Evolutionary conservation across 2,329 filamentous ascomycete species (phyloP).

Genomic region (Cladosporium colombiae): DNA sequence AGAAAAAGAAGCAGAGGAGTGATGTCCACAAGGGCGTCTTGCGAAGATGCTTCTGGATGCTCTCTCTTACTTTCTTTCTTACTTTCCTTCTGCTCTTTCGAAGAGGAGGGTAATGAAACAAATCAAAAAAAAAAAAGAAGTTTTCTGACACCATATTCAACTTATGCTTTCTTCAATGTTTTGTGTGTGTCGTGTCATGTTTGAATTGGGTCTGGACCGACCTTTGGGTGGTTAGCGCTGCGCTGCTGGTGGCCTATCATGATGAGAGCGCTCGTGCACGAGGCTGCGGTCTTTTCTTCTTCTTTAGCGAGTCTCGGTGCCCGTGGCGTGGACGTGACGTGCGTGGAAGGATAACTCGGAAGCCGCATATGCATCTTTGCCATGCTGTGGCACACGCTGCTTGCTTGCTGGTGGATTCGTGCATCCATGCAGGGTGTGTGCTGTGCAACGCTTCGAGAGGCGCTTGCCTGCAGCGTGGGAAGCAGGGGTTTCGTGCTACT

Average conservation of each 20-base stretch:
- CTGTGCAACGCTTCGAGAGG: constrained; percentile 17
- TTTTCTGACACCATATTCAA: not conserved
- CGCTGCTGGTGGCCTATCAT: not conserved
- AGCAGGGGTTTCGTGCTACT: constrained; percentile 3
- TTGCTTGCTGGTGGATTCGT: not conserved
- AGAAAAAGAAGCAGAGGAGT: not conserved
- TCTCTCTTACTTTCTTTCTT: not conserved
- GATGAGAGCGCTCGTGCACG: constrained; percentile 3
- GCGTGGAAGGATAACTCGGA: not conserved
- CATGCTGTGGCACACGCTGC: constrained; percentile 3
- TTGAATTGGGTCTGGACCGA: not conserved
- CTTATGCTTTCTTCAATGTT: not conserved
- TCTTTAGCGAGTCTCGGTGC: not conserved
- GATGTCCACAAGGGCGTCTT: not conserved
- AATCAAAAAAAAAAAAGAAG: not conserved
- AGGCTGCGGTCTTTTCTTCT: not conserved
- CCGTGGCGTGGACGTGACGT: not conserved
- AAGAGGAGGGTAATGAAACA: constrained; percentile 6
- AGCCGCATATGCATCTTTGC: not conserved
- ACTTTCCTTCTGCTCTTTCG: not conserved
- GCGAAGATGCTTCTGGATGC: not conserved
- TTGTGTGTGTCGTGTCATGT: not conserved
- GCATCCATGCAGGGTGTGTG: not conserved
- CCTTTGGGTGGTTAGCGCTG: not conserved
- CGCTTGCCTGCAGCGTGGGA: constrained; percentile 11